Conservation (phyloP, 805 yeast species). For the Kodamaea laetipori region DNA sequence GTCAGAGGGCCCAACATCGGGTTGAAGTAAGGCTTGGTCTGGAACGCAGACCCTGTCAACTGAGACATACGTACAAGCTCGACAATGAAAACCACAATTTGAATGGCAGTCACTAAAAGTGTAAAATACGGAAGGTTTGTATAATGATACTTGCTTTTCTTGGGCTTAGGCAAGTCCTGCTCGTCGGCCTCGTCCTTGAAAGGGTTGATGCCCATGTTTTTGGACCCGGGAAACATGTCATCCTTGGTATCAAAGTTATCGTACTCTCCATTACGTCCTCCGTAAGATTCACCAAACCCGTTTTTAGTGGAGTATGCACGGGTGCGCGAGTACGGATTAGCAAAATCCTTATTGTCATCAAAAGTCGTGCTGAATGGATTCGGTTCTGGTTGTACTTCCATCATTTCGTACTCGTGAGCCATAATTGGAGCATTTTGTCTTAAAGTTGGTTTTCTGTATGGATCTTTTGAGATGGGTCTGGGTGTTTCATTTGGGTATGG, state of each 20-base stretch:
- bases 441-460: neutral
- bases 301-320: slow-evolving; percentile 4
- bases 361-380: slow-evolving; percentile 10
- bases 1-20: slow-evolving; percentile 81
- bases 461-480: neutral
- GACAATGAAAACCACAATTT: slow-evolving; percentile 59
- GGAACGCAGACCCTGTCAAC: slow-evolving; percentile 65
- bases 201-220: slow-evolving; percentile 8
- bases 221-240: neutral
- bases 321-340: slow-evolving; percentile 1
- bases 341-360: slow-evolving; percentile 6
- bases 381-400: slow-evolving; percentile 1
- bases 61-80: slow-evolving; percentile 59
- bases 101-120: slow-evolving; percentile 45
- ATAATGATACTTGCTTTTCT: slow-evolving; percentile 37
- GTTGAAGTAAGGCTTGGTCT: slow-evolving; percentile 69
- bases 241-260: neutral
- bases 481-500: neutral
- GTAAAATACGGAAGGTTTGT: slow-evolving; percentile 44
- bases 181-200: slow-evolving; percentile 9
- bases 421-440: neutral
- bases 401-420: slow-evolving; percentile 9
- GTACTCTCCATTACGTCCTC: slow-evolving; percentile 3
- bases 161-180: slow-evolving; percentile 16
- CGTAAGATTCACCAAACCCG: slow-evolving; percentile 5